A percentile compares a stretch with the other conserved stretches of the same genome.
phyloP scores from a whole-genome alignment of 2,329 filamentous ascomycete genomes.

The Xylaria sp. region DNA sequence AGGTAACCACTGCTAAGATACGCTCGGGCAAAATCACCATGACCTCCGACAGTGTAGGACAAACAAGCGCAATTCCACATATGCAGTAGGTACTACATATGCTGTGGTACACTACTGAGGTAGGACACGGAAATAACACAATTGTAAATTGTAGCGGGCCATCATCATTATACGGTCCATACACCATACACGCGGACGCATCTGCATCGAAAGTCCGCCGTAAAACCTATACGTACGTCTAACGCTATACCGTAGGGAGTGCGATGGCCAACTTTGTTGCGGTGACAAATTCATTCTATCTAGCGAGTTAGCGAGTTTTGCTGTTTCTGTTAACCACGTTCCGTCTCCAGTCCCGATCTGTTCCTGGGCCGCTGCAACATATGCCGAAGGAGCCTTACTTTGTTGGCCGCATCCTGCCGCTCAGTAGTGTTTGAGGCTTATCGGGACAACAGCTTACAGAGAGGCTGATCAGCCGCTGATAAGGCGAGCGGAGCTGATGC shows the following conservation, averaged over 20 bases:
- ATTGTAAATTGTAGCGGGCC: neutral
- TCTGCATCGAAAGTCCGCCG: neutral
- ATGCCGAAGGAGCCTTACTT: conserved; percentile 28
- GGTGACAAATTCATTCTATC: neutral
- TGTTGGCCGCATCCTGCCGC: conserved; percentile 31
- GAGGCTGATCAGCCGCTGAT: conserved; percentile 26
- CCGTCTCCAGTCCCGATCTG: conserved; percentile 1
- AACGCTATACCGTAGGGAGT: neutral
- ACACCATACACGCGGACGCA: neutral
- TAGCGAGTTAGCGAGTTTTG: neutral
- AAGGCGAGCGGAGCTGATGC: neutral
- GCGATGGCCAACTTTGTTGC: neutral
- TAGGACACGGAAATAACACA: conserved; percentile 22
- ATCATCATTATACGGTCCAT: conserved; percentile 7
- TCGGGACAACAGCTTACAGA: neutral
- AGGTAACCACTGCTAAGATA: neutral
- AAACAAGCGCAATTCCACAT: neutral
- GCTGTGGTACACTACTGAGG: neutral
- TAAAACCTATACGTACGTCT: neutral
- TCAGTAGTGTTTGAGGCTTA: conserved; percentile 24
- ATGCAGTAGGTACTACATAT: too few species aligned
- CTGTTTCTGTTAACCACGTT: neutral
- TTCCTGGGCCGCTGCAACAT: conserved; percentile 13
- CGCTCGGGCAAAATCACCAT: neutral
- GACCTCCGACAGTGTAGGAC: neutral